A percentile compares a stretch with the other conserved stretches of the same genome.
phyloP scores from a whole-genome alignment of 352 stramenopile species.

The Globisporangium camurandrum region DNA sequence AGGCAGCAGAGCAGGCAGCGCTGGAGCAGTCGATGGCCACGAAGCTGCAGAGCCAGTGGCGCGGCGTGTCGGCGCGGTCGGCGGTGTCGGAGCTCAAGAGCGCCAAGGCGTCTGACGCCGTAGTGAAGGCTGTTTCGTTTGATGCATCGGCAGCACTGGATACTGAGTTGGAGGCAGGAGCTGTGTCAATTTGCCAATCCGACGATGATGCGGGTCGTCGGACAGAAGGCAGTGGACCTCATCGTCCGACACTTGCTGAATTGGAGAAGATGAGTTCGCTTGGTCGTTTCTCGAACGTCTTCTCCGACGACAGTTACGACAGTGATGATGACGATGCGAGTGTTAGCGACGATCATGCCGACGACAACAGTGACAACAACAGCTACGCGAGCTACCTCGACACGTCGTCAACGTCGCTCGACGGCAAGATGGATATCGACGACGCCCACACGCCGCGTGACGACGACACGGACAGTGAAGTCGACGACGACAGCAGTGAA shows the following conservation, averaged over 20 bases:
- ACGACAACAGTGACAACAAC: background rate
- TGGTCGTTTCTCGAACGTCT: conserved; percentile 8
- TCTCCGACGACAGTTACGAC: conserved; percentile 7
- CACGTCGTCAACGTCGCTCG: background rate
- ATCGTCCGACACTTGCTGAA: conserved; percentile 12
- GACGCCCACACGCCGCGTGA: background rate
- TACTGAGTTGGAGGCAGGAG: background rate
- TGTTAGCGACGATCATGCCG: background rate
- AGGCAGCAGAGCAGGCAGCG: background rate
- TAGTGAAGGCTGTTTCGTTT: background rate
- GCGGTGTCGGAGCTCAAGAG: conserved; percentile 5
- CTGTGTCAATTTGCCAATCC: background rate
- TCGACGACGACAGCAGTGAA: background rate
- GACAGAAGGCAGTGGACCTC: background rate
- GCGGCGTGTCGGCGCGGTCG: conserved; percentile 9
- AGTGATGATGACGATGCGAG: background rate
- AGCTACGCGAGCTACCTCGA: background rate
- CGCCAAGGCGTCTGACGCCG: conserved; percentile 1
- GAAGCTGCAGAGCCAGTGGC: conserved; percentile 17
- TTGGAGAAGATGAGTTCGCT: conserved; percentile 14
- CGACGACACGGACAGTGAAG: conserved; percentile 11
- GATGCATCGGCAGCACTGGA: background rate
- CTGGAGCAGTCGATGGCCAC: conserved; percentile 12
- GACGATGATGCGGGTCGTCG: background rate
- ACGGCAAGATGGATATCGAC: background rate